Percentiles rank a stretch among this genome's conserved stretches.
phyloP scores from a whole-genome alignment of 2,329 filamentous ascomycete species.

The Colletotrichum spinosum region DNA sequence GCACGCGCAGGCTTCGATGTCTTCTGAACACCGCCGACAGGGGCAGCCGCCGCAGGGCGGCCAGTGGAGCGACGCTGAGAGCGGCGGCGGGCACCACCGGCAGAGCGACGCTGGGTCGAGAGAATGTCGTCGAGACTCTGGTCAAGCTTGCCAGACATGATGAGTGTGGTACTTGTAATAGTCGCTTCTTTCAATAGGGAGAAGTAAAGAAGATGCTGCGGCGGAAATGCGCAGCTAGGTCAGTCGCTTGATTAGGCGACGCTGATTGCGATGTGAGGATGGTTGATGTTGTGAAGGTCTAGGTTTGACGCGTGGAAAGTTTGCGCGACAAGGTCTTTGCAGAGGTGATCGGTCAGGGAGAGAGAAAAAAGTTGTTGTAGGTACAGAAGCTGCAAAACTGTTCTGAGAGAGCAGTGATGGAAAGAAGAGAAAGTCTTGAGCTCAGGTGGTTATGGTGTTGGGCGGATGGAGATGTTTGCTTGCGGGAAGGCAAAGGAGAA shows the following conservation, averaged over 20 bases:
- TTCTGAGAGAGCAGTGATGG: constrained; percentile 12
- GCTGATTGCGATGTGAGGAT: constrained; percentile 20
- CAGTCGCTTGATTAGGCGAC: constrained; percentile 16
- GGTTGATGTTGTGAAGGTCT: constrained; percentile 12
- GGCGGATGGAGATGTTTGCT: constrained; percentile 22
- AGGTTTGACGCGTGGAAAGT: constrained; percentile 27
- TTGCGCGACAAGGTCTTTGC: constrained; percentile 20
- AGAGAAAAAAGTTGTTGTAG: constrained; percentile 1
- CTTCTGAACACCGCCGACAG: constrained; percentile 90
- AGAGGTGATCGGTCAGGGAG: constrained; percentile 16
- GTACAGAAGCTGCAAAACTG: constrained; percentile 25
- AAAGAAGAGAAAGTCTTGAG: constrained; percentile 5
- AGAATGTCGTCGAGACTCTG: constrained; percentile 98
- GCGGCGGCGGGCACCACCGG: constrained; percentile 59
- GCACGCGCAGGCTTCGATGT: constrained; percentile 71
- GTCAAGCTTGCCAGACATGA: constrained; percentile 95
- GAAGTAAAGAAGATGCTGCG: constrained; percentile 8
- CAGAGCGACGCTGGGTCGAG: constrained; percentile 76
- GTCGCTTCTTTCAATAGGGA: neutral
- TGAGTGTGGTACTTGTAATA: constrained; percentile 47
- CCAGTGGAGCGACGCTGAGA: constrained; percentile 62
- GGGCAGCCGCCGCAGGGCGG: constrained; percentile 70
- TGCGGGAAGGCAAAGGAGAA: constrained; percentile 21
- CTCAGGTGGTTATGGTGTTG: constrained; percentile 11
- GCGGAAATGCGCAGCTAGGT: constrained; percentile 20